phyloP scores from a whole-genome alignment of 805 yeast genomes.

The Yamadazyma takamatsuzukensis region DNA sequence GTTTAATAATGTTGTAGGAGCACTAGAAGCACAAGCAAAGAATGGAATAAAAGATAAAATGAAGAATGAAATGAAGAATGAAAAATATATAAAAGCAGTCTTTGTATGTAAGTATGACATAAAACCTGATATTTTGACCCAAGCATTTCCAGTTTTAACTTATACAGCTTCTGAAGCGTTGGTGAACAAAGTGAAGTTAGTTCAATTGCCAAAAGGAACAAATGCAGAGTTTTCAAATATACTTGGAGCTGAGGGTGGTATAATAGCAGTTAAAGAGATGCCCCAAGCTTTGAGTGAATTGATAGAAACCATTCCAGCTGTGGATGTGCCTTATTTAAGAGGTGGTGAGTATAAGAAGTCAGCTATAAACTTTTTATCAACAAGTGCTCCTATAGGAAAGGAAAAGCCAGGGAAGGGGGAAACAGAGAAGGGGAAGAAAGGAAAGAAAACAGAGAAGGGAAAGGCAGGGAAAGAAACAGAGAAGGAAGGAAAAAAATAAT shows the following conservation, averaged over 20 bases:
- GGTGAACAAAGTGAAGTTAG: constrained; percentile 44
- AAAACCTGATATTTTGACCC: constrained; percentile 45
- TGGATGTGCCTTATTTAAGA: constrained; percentile 44
- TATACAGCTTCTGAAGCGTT: constrained; percentile 37
- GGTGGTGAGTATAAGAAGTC: constrained; percentile 24
- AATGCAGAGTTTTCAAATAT: constrained; percentile 31
- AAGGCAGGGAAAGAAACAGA: not conserved
- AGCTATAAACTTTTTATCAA: constrained; percentile 40
- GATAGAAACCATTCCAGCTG: no score
- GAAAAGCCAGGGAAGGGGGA: no score
- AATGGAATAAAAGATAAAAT: no score
- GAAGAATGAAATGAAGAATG: constrained; percentile 1
- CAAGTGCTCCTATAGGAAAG: constrained; percentile 42
- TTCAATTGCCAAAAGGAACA: constrained; percentile 55
- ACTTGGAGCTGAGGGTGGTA: constrained; percentile 29
- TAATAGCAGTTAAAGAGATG: constrained; percentile 25
- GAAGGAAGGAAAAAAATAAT: not conserved
- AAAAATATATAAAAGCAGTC: constrained; percentile 31
- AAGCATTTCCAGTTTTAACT: constrained; percentile 57
- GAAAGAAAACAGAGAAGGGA: no score
- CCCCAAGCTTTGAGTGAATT: constrained; percentile 28
- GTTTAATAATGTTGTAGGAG: constrained; percentile 52
- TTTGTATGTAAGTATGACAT: constrained; percentile 63
- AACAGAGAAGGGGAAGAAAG: no score
- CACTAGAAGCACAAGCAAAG: constrained; percentile 43